Conservation (phyloP, 1,284 basidiomycete genomes). For the Ustilago curta region DNA sequence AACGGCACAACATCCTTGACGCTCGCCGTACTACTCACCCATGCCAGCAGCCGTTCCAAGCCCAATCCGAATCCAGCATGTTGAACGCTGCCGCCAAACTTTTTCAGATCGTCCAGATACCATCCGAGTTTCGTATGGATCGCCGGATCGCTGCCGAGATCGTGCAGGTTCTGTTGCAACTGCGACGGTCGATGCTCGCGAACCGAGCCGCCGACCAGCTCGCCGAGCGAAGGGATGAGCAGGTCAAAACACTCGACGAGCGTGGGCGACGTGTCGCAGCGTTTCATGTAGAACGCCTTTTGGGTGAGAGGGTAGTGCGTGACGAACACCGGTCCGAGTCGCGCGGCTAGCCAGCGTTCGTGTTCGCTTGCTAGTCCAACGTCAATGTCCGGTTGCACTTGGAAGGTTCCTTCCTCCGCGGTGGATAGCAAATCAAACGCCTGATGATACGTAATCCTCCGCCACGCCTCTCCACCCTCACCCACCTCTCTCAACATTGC, state of each 20-base stretch:
- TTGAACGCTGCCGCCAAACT: conserved; percentile 54
- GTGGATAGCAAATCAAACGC: conserved; percentile 76
- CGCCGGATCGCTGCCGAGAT: conserved; percentile 8
- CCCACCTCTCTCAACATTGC: not conserved
- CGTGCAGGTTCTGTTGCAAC: conserved; percentile 31
- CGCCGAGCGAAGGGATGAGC: conserved; percentile 86
- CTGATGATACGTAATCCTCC: conserved; percentile 82
- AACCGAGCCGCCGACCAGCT: conserved; percentile 90
- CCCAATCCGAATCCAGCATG: conserved; percentile 68
- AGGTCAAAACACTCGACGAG: conserved; percentile 91
- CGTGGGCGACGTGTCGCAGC: conserved; percentile 11
- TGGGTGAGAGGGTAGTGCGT: conserved; percentile 83
- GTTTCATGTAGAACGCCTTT: conserved; percentile 98
- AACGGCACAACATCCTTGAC: conserved; percentile 65
- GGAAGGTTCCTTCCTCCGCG: conserved; percentile 18
- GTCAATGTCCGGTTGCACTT: conserved; percentile 76
- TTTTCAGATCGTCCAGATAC: conserved; percentile 62
- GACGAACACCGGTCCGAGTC: conserved; percentile 85
- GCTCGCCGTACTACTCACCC: conserved; percentile 60
- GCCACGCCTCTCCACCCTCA: conserved; percentile 72
- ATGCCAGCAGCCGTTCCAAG: conserved; percentile 63
- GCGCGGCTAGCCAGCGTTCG: conserved; percentile 86
- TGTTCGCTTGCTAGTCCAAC: conserved; percentile 84
- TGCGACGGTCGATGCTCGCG: conserved; percentile 81
- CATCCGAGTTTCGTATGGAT: conserved; percentile 36